Conservation (phyloP, 1,284 basidiomycete species). For the Melampsora abietis-canadensis region DNA sequence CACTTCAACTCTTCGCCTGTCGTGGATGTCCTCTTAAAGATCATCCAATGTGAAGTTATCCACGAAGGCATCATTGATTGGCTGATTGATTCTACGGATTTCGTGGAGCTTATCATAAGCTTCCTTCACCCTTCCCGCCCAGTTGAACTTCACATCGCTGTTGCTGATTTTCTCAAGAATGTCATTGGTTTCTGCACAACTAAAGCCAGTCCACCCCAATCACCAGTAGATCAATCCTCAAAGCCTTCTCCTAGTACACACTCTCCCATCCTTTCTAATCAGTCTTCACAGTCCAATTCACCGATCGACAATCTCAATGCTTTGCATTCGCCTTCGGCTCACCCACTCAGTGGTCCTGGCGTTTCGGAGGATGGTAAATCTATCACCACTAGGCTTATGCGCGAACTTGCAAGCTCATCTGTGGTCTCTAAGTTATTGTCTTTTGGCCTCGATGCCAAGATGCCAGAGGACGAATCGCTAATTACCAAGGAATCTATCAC, state of each 20-base stretch:
- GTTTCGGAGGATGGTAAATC: slow-evolving; percentile 82
- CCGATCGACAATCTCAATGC: slow-evolving; percentile 39
- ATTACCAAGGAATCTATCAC: slow-evolving; percentile 72
- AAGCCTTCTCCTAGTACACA: slow-evolving; percentile 30
- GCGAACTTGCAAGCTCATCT: slow-evolving; percentile 32
- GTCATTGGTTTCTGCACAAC: slow-evolving; percentile 93
- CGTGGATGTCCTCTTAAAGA: slow-evolving; percentile 84
- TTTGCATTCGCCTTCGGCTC: slow-evolving; percentile 43
- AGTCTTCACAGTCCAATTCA: slow-evolving; percentile 50
- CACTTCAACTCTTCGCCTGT: slow-evolving; percentile 88
- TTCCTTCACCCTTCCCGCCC: slow-evolving; percentile 76
- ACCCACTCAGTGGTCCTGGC: slow-evolving; percentile 52
- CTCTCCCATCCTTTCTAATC: slow-evolving; percentile 47
- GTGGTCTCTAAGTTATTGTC: slow-evolving; percentile 34
- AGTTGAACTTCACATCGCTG: slow-evolving; percentile 77
- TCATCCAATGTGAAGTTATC: slow-evolving; percentile 86
- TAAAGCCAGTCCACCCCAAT: slow-evolving; percentile 62
- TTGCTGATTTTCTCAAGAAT: slow-evolving; percentile 86
- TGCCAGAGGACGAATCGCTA: slow-evolving; percentile 24
- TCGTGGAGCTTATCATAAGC: slow-evolving; percentile 76
- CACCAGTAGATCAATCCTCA: slow-evolving; percentile 40
- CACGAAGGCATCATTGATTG: slow-evolving; percentile 72
- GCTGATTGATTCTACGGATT: slow-evolving; percentile 63
- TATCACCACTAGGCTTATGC: slow-evolving; percentile 68
- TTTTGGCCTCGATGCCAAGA: slow-evolving; percentile 24